Percentiles rank a stretch among this genome's conserved stretches.
phyloP scores from a whole-genome alignment of 2,329 filamentous ascomycete species.

The Paramyrothecium roridum region DNA sequence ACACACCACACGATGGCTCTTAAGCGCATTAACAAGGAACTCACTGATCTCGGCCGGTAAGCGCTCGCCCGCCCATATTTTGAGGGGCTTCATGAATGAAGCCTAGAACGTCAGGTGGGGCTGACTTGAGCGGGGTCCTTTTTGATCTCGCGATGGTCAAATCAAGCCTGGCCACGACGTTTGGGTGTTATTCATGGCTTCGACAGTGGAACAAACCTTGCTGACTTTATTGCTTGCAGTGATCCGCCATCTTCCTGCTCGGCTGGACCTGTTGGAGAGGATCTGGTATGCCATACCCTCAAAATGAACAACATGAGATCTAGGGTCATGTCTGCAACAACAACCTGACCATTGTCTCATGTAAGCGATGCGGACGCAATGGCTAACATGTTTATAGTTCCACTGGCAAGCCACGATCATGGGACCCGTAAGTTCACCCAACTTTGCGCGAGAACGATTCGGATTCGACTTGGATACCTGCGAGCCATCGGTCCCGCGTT shows the following conservation, averaged over 20 bases:
- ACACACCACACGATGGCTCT: conserved; percentile 66
- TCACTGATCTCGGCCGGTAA: conserved; percentile 86
- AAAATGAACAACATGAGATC: conserved; percentile 13
- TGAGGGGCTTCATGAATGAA: conserved; percentile 19
- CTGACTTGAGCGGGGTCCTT: conserved; percentile 31
- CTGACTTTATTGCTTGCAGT: conserved; percentile 47
- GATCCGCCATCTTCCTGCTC: conserved; percentile 99
- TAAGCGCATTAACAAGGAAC: conserved; percentile 94
- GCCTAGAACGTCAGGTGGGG: conserved; percentile 34
- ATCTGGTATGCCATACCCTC: conserved; percentile 71
- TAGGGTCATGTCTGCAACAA: conserved; percentile 6
- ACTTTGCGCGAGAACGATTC: background rate
- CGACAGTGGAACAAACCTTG: conserved; percentile 1
- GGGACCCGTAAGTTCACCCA: conserved; percentile 75
- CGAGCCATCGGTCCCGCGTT: too few species aligned
- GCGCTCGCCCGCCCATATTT: conserved; percentile 25
- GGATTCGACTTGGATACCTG: too few species aligned
- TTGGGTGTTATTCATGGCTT: background rate
- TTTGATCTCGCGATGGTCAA: conserved; percentile 1
- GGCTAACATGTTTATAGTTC: conserved; percentile 60
- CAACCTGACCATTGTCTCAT: background rate
- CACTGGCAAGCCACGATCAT: conserved; percentile 99
- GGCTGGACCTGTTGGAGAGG: conserved; percentile 93
- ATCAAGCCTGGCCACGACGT: background rate
- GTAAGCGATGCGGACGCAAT: conserved; percentile 4